phyloP scores from a whole-genome alignment of 768 basidiomycete genomes.

The Russula olivacea region DNA sequence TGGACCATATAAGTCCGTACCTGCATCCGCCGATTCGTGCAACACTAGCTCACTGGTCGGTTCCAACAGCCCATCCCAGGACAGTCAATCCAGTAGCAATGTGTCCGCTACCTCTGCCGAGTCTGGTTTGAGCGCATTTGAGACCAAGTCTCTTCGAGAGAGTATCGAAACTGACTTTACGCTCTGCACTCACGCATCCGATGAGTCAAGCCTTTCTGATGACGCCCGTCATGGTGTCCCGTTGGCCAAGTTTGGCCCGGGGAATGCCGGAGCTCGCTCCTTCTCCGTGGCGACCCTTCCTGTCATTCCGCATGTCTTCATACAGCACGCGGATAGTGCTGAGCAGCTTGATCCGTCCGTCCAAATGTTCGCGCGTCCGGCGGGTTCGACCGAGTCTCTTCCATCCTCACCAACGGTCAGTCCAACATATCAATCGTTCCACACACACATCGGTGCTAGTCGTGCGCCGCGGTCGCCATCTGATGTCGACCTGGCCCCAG shows the following conservation, averaged over 20 bases:
- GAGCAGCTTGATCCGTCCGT: slow-evolving; percentile 66
- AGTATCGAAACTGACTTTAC: slow-evolving; percentile 16
- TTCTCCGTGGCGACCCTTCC: slow-evolving; percentile 36
- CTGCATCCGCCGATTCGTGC: slow-evolving; percentile 3
- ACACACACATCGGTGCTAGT: not conserved
- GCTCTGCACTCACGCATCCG: slow-evolving; percentile 15
- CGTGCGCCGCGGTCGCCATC: not conserved
- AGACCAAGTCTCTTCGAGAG: slow-evolving; percentile 10
- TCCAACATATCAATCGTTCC: slow-evolving; percentile 32
- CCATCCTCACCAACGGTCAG: slow-evolving; percentile 32
- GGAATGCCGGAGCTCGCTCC: slow-evolving; percentile 21
- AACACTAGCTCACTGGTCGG: slow-evolving; percentile 22
- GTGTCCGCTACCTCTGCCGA: slow-evolving; percentile 3
- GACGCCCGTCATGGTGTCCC: not conserved
- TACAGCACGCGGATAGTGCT: slow-evolving; percentile 35
- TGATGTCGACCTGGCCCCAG: not conserved
- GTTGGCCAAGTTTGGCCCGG: not conserved
- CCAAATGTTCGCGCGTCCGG: slow-evolving; percentile 67
- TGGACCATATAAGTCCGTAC: slow-evolving; percentile 2
- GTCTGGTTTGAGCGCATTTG: slow-evolving; percentile 13
- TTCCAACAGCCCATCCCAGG: slow-evolving; percentile 5
- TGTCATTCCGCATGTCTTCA: slow-evolving; percentile 23
- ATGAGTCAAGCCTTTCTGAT: slow-evolving; percentile 13
- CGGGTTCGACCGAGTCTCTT: slow-evolving; percentile 68
- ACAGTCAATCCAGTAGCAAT: slow-evolving; percentile 16